A percentile compares a stretch with the other conserved stretches of the same genome.
These are phyloP conservation scores for Tolypocladium cylindrosporum DNA, from an alignment of 2,329 filamentous ascomycete species.

Conservation along the genomic window DNA sequence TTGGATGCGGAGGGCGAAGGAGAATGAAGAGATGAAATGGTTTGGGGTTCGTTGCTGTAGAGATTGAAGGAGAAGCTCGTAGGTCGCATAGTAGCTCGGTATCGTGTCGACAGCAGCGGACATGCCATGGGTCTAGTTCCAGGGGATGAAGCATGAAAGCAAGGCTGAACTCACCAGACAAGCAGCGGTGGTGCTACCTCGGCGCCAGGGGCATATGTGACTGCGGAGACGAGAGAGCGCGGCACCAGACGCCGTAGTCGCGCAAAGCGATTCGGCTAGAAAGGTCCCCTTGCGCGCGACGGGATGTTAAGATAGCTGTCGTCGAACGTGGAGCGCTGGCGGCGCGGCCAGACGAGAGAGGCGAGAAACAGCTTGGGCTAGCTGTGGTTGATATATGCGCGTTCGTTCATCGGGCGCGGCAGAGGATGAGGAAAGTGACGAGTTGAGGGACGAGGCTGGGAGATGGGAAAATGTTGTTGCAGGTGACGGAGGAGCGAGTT, in stretches of 20 bases:
- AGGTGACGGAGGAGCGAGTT: neutral
- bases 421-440: neutral
- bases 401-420: constrained; percentile 4
- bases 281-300: neutral
- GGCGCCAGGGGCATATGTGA: neutral
- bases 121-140: neutral
- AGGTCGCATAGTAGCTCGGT: neutral
- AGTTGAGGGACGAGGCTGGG: neutral
- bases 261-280: neutral
- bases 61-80: neutral
- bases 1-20: neutral
- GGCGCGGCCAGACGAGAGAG: neutral
- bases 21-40: neutral
- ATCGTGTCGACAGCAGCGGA: neutral
- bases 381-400: constrained; percentile 4
- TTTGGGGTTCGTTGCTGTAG: neutral
- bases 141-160: neutral
- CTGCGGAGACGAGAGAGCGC: neutral
- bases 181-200: neutral
- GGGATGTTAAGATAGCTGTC: neutral
- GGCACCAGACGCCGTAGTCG: neutral
- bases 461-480: neutral
- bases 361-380: neutral
- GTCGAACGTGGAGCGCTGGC: neutral
- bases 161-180: neutral